Evolutionary conservation across 2,329 filamentous ascomycete species (phyloP).

Genomic region (Monilinia aucupariae): DNA sequence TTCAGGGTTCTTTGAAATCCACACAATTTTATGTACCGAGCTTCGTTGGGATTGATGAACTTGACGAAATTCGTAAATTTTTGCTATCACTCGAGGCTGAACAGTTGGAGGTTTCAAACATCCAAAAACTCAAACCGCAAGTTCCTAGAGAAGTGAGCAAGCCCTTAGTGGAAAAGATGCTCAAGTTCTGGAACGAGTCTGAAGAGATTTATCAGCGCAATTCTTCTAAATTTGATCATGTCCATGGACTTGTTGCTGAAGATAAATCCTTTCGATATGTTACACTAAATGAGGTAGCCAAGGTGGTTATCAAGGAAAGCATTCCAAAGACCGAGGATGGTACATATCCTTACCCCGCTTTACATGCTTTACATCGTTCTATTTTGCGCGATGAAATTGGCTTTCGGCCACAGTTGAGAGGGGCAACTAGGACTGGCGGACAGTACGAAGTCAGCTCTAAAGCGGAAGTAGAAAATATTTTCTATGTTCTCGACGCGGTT

Average conservation of each 20-base stretch:
- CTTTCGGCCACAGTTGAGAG: slow-evolving; percentile 50
- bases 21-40: slow-evolving; percentile 42
- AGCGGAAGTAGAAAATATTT: slow-evolving; percentile 44
- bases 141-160: slow-evolving; percentile 43
- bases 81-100: slow-evolving; percentile 40
- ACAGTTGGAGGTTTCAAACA: slow-evolving; percentile 34
- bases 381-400: slow-evolving; percentile 54
- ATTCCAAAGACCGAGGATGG: slow-evolving; percentile 29
- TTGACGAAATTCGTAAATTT: slow-evolving; percentile 42
- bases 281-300: slow-evolving; percentile 43
- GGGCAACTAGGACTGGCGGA: slow-evolving; percentile 45
- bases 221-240: slow-evolving; percentile 43
- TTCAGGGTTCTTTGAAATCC: slow-evolving; percentile 34
- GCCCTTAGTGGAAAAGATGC: slow-evolving; percentile 41
- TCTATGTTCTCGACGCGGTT: slow-evolving; percentile 46
- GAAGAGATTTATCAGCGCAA: slow-evolving; percentile 44
- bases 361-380: slow-evolving; percentile 67
- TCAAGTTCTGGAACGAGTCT: slow-evolving; percentile 40
- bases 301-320: slow-evolving; percentile 35
- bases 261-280: slow-evolving; percentile 38
- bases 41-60: slow-evolving; percentile 40
- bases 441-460: slow-evolving; percentile 59
- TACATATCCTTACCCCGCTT: slow-evolving; percentile 42
- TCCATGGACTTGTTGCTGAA: slow-evolving; percentile 44
- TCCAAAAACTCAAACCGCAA: slow-evolving; percentile 37